phyloP scores from a whole-genome alignment of 352 stramenopile species.

The Phytophthora pisi region DNA sequence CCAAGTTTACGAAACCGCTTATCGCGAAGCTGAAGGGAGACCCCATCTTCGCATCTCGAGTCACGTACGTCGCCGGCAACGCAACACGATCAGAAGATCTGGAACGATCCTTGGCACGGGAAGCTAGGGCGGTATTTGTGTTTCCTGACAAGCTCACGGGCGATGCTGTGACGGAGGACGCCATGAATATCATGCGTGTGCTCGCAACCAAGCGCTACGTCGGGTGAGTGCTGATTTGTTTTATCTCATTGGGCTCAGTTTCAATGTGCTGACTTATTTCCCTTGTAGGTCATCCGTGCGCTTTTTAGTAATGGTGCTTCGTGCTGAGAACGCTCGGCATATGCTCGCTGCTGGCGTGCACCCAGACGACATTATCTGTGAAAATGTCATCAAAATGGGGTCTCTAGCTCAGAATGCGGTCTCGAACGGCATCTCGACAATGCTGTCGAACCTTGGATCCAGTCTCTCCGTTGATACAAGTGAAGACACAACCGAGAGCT shows the following conservation, averaged over 20 bases:
- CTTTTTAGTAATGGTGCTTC: constrained; percentile 79
- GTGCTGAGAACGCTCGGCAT: constrained; percentile 76
- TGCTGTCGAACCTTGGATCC: constrained; percentile 84
- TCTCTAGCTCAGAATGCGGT: constrained; percentile 79
- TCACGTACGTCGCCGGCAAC: constrained; percentile 84
- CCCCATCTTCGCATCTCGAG: constrained; percentile 76
- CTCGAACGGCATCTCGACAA: constrained; percentile 80
- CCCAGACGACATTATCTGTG: constrained; percentile 83
- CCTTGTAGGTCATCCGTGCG: constrained; percentile 52
- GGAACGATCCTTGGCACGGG: constrained; percentile 57
- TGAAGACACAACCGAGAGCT: constrained; percentile 13
- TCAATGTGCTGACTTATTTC: constrained; percentile 9
- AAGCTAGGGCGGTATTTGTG: constrained; percentile 79
- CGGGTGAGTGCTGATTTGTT: constrained; percentile 42
- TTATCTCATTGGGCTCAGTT: neutral
- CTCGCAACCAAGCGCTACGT: constrained; percentile 74
- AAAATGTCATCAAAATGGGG: constrained; percentile 90
- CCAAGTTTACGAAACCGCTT: constrained; percentile 75
- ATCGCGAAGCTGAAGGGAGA: constrained; percentile 77
- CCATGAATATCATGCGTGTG: constrained; percentile 87
- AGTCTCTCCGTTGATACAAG: constrained; percentile 73
- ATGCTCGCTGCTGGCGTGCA: constrained; percentile 81
- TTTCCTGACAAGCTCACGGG: constrained; percentile 85
- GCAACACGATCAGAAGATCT: constrained; percentile 76
- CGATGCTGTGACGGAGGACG: constrained; percentile 76